Evolutionary conservation across 805 yeast genomes (phyloP).

Genomic region (Cyberlindnera xishuangbannaensis): DNA sequence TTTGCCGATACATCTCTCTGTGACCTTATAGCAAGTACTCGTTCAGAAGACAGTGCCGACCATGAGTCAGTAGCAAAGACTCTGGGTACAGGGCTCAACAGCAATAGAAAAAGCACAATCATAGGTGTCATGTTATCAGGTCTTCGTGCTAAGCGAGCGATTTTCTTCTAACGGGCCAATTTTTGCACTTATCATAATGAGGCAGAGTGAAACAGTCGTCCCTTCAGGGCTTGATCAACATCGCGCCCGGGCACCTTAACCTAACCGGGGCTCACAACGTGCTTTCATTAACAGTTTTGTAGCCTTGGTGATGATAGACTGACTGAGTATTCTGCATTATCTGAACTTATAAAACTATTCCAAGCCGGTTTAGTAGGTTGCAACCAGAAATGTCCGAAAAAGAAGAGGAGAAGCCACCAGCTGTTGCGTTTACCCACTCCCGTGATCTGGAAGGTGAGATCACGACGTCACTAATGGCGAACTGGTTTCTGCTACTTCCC

Average conservation of each 20-base stretch:
- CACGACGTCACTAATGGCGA: slow-evolving; percentile 22
- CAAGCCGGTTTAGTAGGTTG: too few species aligned
- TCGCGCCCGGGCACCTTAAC: too few species aligned
- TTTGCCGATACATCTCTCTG: slow-evolving; percentile 43
- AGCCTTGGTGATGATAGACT: too few species aligned
- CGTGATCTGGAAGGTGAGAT: slow-evolving; percentile 25
- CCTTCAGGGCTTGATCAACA: too few species aligned
- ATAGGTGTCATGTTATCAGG: background rate
- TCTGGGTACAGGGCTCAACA: slow-evolving; percentile 1
- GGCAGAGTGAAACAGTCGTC: too few species aligned
- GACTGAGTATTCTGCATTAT: too few species aligned
- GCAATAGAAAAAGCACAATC: background rate
- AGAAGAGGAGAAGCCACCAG: slow-evolving; percentile 1
- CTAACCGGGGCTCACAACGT: too few species aligned
- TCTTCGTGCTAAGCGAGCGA: too few species aligned
- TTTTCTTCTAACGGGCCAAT: too few species aligned
- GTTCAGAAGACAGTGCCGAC: slow-evolving; percentile 1
- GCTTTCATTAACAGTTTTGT: too few species aligned
- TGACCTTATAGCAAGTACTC: slow-evolving; percentile 10
- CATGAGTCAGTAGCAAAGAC: slow-evolving; percentile 1
- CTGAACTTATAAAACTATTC: too few species aligned
- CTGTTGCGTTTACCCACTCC: slow-evolving; percentile 2
- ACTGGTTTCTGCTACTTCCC: slow-evolving; percentile 31
- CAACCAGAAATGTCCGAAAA: background rate
- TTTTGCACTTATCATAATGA: too few species aligned